Evolutionary conservation across 352 stramenopile genomes (phyloP), one percentile per base, ranked within the genome.

Genomic region (Albugo laibachii): DNA sequence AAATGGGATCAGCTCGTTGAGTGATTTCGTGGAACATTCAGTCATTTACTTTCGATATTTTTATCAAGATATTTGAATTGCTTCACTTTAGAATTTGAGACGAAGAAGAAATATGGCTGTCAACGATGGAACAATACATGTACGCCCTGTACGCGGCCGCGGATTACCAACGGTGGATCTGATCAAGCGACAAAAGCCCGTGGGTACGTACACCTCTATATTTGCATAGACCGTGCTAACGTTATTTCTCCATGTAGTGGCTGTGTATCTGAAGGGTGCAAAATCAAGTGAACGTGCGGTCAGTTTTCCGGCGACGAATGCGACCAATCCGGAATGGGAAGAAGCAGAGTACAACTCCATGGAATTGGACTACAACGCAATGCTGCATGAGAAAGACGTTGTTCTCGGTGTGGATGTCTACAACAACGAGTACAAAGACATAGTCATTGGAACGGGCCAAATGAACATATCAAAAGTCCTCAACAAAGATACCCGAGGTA

Each of bases 291-390:
- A 44, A 47, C 38, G 48, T 43, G 36, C 21, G 45, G 21, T 35
- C 15, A 20, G 24, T 20, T 21, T 31, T 19, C 13, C 24, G 24
- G 24, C 24, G 24, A 31, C 24, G 8, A 31, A 31, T 31, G 24
- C 24, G 24, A 31, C 24, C 3, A 70, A 61, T 36, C 70, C 76
- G 2, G 66, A 83, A 24, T 88, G 76, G 76, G 59, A 55, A 18
- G 70, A 85, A 38, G 40, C 61, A 41, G 56, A 64, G 16, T 86
- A 84, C 65, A 79, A 80, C 51, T 70, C 85, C 53, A 48, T 88
- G n/a, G 76, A 88, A 56, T 65, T 88, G 34, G 85, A 75, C 53
- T 88, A 74, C 52, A 71, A 88, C 48, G 70, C 65, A 40, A 64
- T 45, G 39, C 24, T 61, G 24, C 62, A 69, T 37, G 57, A 60